Evolutionary conservation across 768 basidiomycete genomes (phyloP), one percentile per base, ranked within the genome.

Genomic region (Tricholomella constricta): DNA sequence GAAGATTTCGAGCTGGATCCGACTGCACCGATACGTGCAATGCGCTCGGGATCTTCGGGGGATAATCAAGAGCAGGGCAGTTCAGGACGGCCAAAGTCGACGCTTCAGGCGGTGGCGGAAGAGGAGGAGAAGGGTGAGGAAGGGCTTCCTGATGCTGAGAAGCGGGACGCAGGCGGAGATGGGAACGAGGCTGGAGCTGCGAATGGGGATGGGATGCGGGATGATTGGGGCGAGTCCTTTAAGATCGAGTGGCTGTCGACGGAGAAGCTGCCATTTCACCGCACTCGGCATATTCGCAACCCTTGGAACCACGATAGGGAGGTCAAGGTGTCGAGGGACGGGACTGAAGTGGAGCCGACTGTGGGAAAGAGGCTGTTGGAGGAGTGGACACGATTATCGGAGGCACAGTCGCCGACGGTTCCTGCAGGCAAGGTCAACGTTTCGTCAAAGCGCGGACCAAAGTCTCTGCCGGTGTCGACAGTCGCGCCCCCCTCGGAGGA

Each of bases 301-400:
- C 87, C 88, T 2, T 98, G 94, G 94, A 98, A 98, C 61, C 83
- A 91, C 58, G 90, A 89, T 53, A 74, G 83, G 45, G 86, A 90
- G 62, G 78, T 91, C 40, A 89, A 91, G 73, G 83, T 91, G 7
- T 93, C 90, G 11, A 76, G 91, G 43, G 92, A 95, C 65, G 95
- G 95, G 15, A 97, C 94, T 1, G 95, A 98, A 65, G 67, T 98
- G 17, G 95, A 98, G 65, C 93, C 94, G 2, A 63, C 62, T 1
- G 80, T 91, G 12, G 91, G 90, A 22, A 77, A 83, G 59, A 74
- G 69, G 56, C 67, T 94, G 34, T 48, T 94, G 51, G 83, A 84
- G 5, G 86, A 89, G 58, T 94, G 91, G 91, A 67, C 72, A 36
- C 65, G 56, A 41, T 69, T 78, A 17, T 58, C 62, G 19, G 60